A percentile compares a stretch with the other conserved stretches of the same genome.
Conservation (phyloP, 139 green algal species). For the Coelastrella sp. region DNA sequence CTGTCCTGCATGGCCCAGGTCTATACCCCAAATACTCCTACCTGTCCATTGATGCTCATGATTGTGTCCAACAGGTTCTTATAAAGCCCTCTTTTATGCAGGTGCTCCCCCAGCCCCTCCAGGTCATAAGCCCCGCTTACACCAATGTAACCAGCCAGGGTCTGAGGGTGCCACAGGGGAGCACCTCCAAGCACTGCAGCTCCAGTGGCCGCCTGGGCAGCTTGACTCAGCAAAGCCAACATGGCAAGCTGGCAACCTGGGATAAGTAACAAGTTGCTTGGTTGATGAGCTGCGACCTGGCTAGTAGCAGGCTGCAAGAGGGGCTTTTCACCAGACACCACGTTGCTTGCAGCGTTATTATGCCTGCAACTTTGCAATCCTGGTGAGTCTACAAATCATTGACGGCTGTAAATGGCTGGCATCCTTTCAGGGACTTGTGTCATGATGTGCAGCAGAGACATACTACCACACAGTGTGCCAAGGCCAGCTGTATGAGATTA, state of each 20-base stretch:
- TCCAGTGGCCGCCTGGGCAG: constrained; percentile 36
- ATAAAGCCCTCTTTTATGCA: constrained; percentile 87
- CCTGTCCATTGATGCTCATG: constrained; percentile 56
- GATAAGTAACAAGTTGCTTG: too few species aligned
- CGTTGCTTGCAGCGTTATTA: too few species aligned
- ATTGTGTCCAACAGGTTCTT: constrained; percentile 65
- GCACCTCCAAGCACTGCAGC: constrained; percentile 35
- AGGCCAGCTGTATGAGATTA: too few species aligned
- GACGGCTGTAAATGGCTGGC: too few species aligned
- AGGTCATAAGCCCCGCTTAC: constrained; percentile 85
- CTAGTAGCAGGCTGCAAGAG: too few species aligned
- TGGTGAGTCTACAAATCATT: too few species aligned
- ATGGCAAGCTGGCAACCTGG: constrained; percentile 85
- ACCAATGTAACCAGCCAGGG: constrained; percentile 67
- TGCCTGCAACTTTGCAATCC: neutral
- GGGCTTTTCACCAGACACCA: too few species aligned
- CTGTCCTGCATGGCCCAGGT: neutral
- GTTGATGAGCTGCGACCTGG: too few species aligned
- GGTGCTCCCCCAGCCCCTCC: constrained; percentile 78
- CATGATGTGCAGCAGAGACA: too few species aligned
- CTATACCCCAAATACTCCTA: neutral
- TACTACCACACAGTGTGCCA: too few species aligned
- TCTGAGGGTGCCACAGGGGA: constrained; percentile 66
- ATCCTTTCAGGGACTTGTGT: too few species aligned
- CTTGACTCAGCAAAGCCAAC: constrained; percentile 83